Base-by-base conservation (phyloP, 495 filamentous ascomycete genomes). In the Trichoderma orchidacearum region DNA sequence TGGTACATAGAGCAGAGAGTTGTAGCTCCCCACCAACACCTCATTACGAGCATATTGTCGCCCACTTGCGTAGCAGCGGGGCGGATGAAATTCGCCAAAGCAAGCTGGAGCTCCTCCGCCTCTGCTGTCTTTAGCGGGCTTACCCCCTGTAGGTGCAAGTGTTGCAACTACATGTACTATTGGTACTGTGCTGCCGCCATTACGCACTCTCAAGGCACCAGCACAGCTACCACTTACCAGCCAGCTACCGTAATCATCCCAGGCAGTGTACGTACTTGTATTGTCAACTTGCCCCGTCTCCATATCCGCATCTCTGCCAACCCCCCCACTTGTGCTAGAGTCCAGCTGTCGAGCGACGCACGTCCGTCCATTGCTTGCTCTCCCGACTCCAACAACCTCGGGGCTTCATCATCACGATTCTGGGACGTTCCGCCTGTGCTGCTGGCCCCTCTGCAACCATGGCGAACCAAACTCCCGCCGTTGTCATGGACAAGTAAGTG, bases 401-500 rank as follows among this genome's bases (percentile, higher is more conserved):
- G 27, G 12, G 41, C 41, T 27, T 48, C 41, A 48, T 23, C 41
- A 23, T 48, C 41, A 48, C 41, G 41, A 48, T 8, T 48, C 21
- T 48, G 41, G 41, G 41, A 48, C 21, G 8, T 25, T 48, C 7
- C 27, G 41, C 41, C 41, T 48, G 41, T 48, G 41, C 41, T 48
- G 41, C 41, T 23, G 5, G 51, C 51, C 30, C 28, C 51, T 53
- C 11, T 32, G 51, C 51, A 53, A 53, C 27, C 66, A 98, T 98
- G 93, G 89, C 93, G 62, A 84, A 84, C 76, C 90, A 96, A 85
- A 97, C 93, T 67, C 93, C 93, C 61, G 93, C 93, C 86, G 94
- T 98, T 96, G 93, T 98, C 89, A 98, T 98, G 89, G 93, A 98
- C 93, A 98, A 98, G 93, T 98, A 85, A 64, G 93, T 48, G 18